Base-by-base conservation (phyloP, 2,329 filamentous ascomycete species). In the Cadophora luteo-olivacea region DNA sequence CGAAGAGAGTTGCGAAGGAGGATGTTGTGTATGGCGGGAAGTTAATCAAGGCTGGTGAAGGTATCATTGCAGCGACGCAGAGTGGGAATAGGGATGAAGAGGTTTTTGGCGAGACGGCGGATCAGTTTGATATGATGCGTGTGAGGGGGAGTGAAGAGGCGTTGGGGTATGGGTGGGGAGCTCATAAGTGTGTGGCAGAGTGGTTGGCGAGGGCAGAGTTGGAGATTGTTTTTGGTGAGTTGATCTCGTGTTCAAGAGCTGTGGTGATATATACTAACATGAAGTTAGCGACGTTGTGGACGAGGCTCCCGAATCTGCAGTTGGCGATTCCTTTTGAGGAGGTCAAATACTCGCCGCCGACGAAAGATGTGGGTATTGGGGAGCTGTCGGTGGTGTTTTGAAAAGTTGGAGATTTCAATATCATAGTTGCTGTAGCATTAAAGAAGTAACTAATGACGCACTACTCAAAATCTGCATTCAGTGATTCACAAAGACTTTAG, bases 61-160 rank as follows among this genome's bases (percentile, higher is more conserved):
- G 82, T 49, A 81, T 84, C 70, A 84, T 85, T 69, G 80, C 81
- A 4, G 80, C 82, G 9, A 84, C 83, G 32, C 79, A 82, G 71
- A 83, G 81, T 19, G 84, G 80, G 36, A 84, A 85, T 72, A 76
- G 84, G 3, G 83, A 85, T 72, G 81, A 82, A 64, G 81, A 83
- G 0, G 72, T 82, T 11, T 83, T 82, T 67, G 72, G 73, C 6
- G 68, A 81, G 65, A 76, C 82, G 22, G 57, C 57, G 2, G 80
- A 84, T 66, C 72, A 66, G 14, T 85, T 85, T 71, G 76, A 84
- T 72, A 81, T 85, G 74, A 78, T 80, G 68, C 79, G 82, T 25
- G 74, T 75, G 45, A 77, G 77, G 57, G 76, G 76, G 2, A 57
- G 70, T 3, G 77, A 80, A 61, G 77, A 81, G 55, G 79, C 79